Percentiles rank a stretch among this genome's conserved stretches.
Conservation (phyloP, 352 stramenopile species). For the Phytophthora brassicae region DNA sequence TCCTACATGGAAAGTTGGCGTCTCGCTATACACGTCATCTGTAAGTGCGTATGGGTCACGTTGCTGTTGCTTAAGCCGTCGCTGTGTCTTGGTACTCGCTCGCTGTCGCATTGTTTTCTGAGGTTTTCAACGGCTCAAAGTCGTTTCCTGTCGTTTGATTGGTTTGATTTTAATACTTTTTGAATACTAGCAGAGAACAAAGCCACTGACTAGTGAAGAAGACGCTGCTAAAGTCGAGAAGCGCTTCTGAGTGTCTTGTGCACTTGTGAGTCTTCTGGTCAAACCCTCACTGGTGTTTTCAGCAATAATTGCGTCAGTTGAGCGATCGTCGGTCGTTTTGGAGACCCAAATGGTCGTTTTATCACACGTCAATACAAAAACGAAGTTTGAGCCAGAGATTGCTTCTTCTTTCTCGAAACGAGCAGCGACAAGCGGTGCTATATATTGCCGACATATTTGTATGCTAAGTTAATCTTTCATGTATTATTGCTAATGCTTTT, state of each 20-base stretch:
- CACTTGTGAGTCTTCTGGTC: conserved; percentile 17
- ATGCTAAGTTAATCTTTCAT: too few relatives aligned
- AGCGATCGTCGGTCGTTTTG: conserved; percentile 31
- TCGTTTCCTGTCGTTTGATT: conserved; percentile 11
- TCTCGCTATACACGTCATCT: conserved; percentile 24
- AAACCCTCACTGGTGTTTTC: conserved; percentile 26
- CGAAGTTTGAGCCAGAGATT: too few relatives aligned
- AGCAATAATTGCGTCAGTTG: conserved; percentile 17
- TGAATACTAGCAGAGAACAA: conserved; percentile 28
- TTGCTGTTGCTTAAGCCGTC: conserved; percentile 30
- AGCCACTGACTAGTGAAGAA: not conserved
- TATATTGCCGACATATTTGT: too few relatives aligned
- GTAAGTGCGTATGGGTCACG: conserved; percentile 31
- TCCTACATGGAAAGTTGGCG: conserved; percentile 38
- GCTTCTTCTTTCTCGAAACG: conserved; percentile 26
- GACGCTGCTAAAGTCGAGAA: conserved; percentile 29
- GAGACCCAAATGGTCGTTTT: not conserved
- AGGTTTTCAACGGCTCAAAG: not conserved
- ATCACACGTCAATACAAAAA: not conserved
- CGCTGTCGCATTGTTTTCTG: conserved; percentile 29
- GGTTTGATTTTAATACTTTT: not conserved
- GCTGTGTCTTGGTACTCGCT: conserved; percentile 38
- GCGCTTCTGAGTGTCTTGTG: conserved; percentile 11
- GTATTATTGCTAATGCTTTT: too few relatives aligned
- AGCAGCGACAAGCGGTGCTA: conserved; percentile 11